Evolutionary conservation across 306 rosid species (phyloP).

Genomic region (Cicer pinnatifidum): DNA sequence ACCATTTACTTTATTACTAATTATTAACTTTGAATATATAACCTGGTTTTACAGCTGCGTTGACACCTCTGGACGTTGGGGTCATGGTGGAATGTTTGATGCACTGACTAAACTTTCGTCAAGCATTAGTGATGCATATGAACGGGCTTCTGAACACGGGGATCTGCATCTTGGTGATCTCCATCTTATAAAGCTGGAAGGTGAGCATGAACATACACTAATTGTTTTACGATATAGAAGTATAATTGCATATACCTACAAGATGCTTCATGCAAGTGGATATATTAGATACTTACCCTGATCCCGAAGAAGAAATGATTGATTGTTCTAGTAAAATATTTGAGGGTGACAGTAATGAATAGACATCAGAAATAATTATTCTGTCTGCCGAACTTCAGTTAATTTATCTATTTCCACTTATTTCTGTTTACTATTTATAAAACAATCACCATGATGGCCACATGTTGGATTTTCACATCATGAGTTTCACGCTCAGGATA

Average conservation of each 20-base stretch:
- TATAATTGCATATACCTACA: neutral
- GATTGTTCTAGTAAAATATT: slow-evolving; percentile 9
- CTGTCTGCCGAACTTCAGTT: slow-evolving; percentile 8
- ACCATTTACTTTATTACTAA: slow-evolving; percentile 25
- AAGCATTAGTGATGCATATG: slow-evolving; percentile 71
- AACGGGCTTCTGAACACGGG: slow-evolving; percentile 77
- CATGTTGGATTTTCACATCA: neutral
- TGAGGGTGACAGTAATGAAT: slow-evolving; percentile 14
- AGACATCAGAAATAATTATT: neutral
- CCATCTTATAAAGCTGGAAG: slow-evolving; percentile 76
- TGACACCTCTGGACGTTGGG: slow-evolving; percentile 94
- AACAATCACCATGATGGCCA: neutral
- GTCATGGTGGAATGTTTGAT: slow-evolving; percentile 90
- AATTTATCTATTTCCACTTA: neutral
- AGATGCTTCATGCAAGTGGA: slow-evolving; percentile 12
- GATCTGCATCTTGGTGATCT: slow-evolving; percentile 96
- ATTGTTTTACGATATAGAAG: neutral
- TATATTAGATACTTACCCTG: neutral
- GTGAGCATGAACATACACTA: slow-evolving; percentile 51
- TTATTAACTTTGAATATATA: slow-evolving; percentile 18
- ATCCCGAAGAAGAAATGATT: slow-evolving; percentile 13
- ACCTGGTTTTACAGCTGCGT: slow-evolving; percentile 64
- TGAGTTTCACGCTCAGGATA: neutral
- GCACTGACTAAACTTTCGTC: slow-evolving; percentile 74
- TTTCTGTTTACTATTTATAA: neutral